These are phyloP conservation scores for Trypanosoma avium DNA, from an alignment of 208 protist species.

Conservation along the genomic window DNA sequence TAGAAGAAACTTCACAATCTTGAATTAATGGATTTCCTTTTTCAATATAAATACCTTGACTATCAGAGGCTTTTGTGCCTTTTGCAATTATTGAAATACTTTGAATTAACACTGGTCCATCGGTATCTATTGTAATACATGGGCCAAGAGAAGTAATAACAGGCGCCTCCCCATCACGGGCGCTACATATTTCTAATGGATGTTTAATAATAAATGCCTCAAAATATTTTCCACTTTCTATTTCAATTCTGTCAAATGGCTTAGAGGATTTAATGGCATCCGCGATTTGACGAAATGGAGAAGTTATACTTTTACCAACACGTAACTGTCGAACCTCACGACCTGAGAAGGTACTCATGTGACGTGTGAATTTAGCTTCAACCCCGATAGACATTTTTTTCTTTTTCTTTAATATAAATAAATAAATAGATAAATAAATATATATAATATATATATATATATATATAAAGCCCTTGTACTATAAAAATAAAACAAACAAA, in stretches of 20 bases:
- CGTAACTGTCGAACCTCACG: conserved; percentile 28
- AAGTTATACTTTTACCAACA: conserved; percentile 36
- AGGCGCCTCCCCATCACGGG: conserved; percentile 34
- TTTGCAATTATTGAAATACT: conserved; percentile 29
- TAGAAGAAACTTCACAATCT: conserved; percentile 39
- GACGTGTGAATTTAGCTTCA: conserved; percentile 16
- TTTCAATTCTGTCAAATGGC: conserved; percentile 47
- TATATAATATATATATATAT: conserved; percentile 4
- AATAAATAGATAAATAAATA: background rate
- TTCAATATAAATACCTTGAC: conserved; percentile 36
- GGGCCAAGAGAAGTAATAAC: conserved; percentile 34
- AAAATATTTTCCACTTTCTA: conserved; percentile 52
- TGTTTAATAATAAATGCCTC: conserved; percentile 36
- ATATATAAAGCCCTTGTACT: background rate
- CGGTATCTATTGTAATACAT: conserved; percentile 33
- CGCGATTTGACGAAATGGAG: conserved; percentile 35
- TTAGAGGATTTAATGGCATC: conserved; percentile 38
- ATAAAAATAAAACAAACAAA: background rate
- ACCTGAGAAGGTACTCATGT: conserved; percentile 34
- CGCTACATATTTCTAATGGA: conserved; percentile 36
- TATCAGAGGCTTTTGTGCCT: conserved; percentile 31
- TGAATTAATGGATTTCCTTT: conserved; percentile 34
- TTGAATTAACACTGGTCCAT: conserved; percentile 36
- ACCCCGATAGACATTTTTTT: background rate
- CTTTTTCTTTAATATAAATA: background rate